Evolutionary conservation across 2,329 filamentous ascomycete species (phyloP).

Genomic region (Paramyrothecium roridum): DNA sequence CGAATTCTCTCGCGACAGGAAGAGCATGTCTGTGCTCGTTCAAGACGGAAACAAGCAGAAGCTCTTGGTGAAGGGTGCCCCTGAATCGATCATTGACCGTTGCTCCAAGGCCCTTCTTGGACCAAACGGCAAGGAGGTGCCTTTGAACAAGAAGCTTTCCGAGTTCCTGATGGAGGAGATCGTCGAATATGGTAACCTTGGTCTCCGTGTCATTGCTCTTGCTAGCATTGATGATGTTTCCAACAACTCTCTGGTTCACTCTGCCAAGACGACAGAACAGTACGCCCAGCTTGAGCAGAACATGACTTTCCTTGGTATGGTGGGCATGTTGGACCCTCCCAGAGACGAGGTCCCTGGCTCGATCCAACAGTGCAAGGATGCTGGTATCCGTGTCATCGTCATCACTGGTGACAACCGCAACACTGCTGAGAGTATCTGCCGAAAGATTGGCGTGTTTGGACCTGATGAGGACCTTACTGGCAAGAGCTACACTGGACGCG

Average conservation of each 20-base stretch:
- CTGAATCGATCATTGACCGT: slow-evolving; percentile 89
- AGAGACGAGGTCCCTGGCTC: slow-evolving; percentile 85
- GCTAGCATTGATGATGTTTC: slow-evolving; percentile 78
- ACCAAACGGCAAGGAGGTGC: slow-evolving; percentile 71
- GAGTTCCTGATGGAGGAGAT: slow-evolving; percentile 75
- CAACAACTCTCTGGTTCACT: slow-evolving; percentile 65
- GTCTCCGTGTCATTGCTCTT: slow-evolving; percentile 90
- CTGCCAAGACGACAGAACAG: slow-evolving; percentile 77
- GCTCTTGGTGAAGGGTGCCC: slow-evolving; percentile 93
- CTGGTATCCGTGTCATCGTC: slow-evolving; percentile 94
- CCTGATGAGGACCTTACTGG: slow-evolving; percentile 76
- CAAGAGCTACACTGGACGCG: slow-evolving; percentile 92
- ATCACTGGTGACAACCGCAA: slow-evolving; percentile 98
- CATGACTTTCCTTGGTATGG: slow-evolving; percentile 89
- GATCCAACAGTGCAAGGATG: slow-evolving; percentile 84
- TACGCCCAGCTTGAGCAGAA: slow-evolving; percentile 88
- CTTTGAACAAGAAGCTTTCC: slow-evolving; percentile 66
- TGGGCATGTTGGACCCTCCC: slow-evolving; percentile 95
- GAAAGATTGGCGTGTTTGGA: slow-evolving; percentile 92
- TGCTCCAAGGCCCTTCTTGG: slow-evolving; percentile 82
- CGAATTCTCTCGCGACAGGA: slow-evolving; percentile 95
- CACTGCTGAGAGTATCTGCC: slow-evolving; percentile 96
- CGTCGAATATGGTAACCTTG: slow-evolving; percentile 84
- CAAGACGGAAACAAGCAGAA: slow-evolving; percentile 67
- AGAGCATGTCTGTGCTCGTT: slow-evolving; percentile 98